phyloP scores from a whole-genome alignment of 2,329 filamentous ascomycete species.

The Mariannaea sp. region DNA sequence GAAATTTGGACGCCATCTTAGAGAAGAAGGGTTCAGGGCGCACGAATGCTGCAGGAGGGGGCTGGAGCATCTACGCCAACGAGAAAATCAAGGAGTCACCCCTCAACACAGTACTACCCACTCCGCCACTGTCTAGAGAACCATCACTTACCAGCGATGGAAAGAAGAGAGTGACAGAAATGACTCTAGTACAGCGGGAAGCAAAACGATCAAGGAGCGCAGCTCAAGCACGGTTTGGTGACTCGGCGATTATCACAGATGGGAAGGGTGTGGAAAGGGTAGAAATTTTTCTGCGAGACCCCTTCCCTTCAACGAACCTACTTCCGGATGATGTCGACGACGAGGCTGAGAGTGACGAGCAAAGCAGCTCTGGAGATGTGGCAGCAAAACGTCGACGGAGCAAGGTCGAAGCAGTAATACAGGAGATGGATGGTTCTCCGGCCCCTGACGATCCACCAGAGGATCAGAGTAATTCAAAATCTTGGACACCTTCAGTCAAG shows the following conservation, averaged over 20 bases:
- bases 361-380: slow-evolving; percentile 16
- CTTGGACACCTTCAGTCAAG: slow-evolving; percentile 51
- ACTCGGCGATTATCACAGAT: slow-evolving; percentile 58
- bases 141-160: slow-evolving; percentile 37
- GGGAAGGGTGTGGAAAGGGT: slow-evolving; percentile 65
- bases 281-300: slow-evolving; percentile 63
- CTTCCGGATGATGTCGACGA: slow-evolving; percentile 35
- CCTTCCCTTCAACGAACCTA: slow-evolving; percentile 49
- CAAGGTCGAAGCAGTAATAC: slow-evolving; percentile 44
- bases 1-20: slow-evolving; percentile 72
- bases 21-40: slow-evolving; percentile 71
- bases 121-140: slow-evolving; percentile 49
- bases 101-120: slow-evolving; percentile 56
- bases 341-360: slow-evolving; percentile 21
- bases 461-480: slow-evolving; percentile 31
- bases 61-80: slow-evolving; percentile 79
- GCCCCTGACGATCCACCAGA: slow-evolving; percentile 33
- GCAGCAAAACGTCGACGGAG: slow-evolving; percentile 36
- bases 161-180: slow-evolving; percentile 36
- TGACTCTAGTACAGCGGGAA: slow-evolving; percentile 41
- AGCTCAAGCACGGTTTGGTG: slow-evolving; percentile 73
- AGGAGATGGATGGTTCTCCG: slow-evolving; percentile 35
- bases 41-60: slow-evolving; percentile 73
- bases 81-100: slow-evolving; percentile 60
- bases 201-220: slow-evolving; percentile 64